Percentiles rank a stretch among this genome's conserved stretches.
Evolutionary conservation across 2,329 filamentous ascomycete genomes (phyloP).

Genomic region (Botrytis squamosa): DNA sequence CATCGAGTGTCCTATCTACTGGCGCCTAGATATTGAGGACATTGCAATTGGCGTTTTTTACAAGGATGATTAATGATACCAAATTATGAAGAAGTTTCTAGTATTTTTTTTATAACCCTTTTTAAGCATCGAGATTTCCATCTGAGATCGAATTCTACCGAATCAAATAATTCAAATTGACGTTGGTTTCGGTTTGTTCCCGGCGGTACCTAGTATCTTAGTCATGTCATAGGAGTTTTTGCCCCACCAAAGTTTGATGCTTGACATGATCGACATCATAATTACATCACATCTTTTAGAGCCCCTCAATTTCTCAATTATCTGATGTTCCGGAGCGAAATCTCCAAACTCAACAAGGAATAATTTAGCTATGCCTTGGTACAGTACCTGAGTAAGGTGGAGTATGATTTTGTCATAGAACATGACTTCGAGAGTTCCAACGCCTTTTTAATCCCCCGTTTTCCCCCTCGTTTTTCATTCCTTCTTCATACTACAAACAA

Average conservation of each 20-base stretch:
- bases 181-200: constrained; percentile 6
- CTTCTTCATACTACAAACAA: constrained; percentile 15
- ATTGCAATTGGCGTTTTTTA: constrained; percentile 27
- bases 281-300: constrained; percentile 12
- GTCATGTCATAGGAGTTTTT: not conserved
- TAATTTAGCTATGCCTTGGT: not conserved
- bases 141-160: not conserved
- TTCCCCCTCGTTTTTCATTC: not conserved
- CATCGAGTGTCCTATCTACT: not conserved
- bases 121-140: constrained; percentile 1
- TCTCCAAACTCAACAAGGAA: constrained; percentile 1
- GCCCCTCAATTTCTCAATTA: constrained; percentile 4
- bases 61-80: constrained; percentile 37
- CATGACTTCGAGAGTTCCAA: not conserved
- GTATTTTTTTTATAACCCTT: not conserved
- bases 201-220: not conserved
- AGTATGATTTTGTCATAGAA: constrained; percentile 16
- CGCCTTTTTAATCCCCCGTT: constrained; percentile 5
- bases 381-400: constrained; percentile 11
- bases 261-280: constrained; percentile 12
- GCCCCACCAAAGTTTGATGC: constrained; percentile 1
- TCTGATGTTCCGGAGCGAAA: constrained; percentile 15
- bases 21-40: constrained; percentile 3
- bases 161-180: constrained; percentile 1
- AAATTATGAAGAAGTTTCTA: constrained; percentile 23